Percentiles rank a stretch among this genome's conserved stretches.
phyloP scores from a whole-genome alignment of 805 yeast genomes.

The Wickerhamiella azyma region DNA sequence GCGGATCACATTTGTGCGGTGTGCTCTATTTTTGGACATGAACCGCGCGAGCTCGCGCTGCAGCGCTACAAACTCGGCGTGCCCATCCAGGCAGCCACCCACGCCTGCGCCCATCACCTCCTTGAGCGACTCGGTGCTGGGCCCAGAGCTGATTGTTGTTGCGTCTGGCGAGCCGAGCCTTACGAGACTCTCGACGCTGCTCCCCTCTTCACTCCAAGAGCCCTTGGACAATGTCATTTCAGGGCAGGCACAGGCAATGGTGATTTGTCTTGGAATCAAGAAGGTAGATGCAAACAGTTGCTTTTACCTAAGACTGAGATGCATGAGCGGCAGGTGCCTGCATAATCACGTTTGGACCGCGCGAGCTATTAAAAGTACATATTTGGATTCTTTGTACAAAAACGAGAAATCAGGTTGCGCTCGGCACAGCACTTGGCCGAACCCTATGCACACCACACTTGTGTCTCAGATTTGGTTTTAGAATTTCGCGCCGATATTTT shows the following conservation, averaged over 20 bases:
- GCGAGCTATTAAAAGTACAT: too few relatives aligned
- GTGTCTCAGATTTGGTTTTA: not conserved
- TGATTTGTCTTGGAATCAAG: not conserved
- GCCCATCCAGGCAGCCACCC: constrained; percentile 1
- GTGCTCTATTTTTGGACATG: constrained; percentile 11
- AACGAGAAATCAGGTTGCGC: too few relatives aligned
- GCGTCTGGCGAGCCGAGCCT: constrained; percentile 11
- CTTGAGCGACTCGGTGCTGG: constrained; percentile 1
- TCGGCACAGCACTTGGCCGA: not conserved
- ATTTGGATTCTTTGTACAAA: too few relatives aligned
- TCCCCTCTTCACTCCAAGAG: constrained; percentile 8
- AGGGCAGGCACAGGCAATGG: not conserved
- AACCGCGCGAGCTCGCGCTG: constrained; percentile 14
- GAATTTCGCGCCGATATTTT: not conserved
- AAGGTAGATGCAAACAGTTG: not conserved
- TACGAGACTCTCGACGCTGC: constrained; percentile 2
- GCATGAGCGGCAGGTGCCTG: not conserved
- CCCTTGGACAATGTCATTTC: constrained; percentile 3
- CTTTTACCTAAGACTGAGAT: not conserved
- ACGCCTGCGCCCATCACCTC: not conserved
- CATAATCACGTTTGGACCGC: not conserved
- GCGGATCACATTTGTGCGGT: constrained; percentile 27
- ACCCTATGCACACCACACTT: not conserved
- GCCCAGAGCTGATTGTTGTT: constrained; percentile 10
- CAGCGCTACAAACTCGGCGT: constrained; percentile 12